Evolutionary conservation across 768 basidiomycete genomes (phyloP), one percentile per base, ranked within the genome.

Genomic region (Aureoboletus auriporus): DNA sequence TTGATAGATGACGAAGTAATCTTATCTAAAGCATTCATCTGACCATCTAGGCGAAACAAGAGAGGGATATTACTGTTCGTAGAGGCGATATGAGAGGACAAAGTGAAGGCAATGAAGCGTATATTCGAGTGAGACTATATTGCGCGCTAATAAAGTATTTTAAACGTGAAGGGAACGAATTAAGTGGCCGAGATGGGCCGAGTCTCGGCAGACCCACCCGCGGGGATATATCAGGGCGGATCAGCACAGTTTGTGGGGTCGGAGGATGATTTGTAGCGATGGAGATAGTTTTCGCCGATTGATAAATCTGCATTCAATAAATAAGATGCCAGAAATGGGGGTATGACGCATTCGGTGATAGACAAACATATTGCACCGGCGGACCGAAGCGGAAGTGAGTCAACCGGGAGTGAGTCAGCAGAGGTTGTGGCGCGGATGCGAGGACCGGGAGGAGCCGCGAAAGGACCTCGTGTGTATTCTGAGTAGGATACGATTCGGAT

Each of bases 11-110:
- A 20, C 34, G 44, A 41, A 6, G 14, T 8, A 31, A 61, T 57
- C 51, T 63, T 63, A 61, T 61, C 60, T 62, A 20, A 16, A 33
- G 39, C 26, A 38, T n/a, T 36, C 20, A 42, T 48, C 27, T 28
- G 16, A 20, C 29, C 46, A 34, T 31, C 29, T 30, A 27, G 31
- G n/a, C 41, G 17, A 29, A 31, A 31, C 16, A 17, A 10, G 17
- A 30, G 14, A 20, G 11, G 14, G 17, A 31, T 30, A 20, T 16
- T 12, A 11, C 29, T 6, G 20, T 23, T 23, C 20, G 20, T 23
- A 23, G 20, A 23, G 20, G 20, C 2, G 20, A 23, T 23, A 23
- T 23, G n/a, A n/a, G n/a, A n/a, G n/a, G n/a, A n/a, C n/a, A 23
- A 23, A 23, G 20, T 23, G 20, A 23, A 23, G 4, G 20, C 20